Evolutionary conservation across 805 yeast species (phyloP), one percentile per base, ranked within the genome.

Genomic region (Nakazawaea populi): DNA sequence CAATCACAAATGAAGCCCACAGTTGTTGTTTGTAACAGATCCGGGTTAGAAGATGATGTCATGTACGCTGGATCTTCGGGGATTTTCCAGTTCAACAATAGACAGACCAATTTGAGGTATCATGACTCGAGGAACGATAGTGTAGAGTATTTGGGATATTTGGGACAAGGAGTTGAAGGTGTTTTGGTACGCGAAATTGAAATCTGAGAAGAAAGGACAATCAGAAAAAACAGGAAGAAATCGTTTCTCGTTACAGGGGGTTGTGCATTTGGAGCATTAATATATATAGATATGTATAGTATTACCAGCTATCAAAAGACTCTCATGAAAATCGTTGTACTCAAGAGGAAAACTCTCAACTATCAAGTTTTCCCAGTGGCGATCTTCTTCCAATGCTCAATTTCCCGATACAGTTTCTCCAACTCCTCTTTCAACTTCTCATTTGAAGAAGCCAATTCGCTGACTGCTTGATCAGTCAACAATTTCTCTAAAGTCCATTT

Each of bases 401-500:
- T 83, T 64, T 91, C 97, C 58, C 96, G 78, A 75, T 92, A 92
- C 12, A 97, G 95, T 63, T 89, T 83, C 58, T 89, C 96, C 60
- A 92, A 77, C 70, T 91, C 97, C 49, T 76, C 78, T 70, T 89
- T 90, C 65, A 92, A 77, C 68, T 89, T 87, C 61, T 89, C 96
- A 71, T 91, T 92, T 11, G 90, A 82, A 41, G 87, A 83, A 48
- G 87, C 80, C 58, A 92, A 77, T 68, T 91, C 96, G 55, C 86
- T 80, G 48, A 90, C 85, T 10, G 92, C 90, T 70, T 92, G 98
- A 66, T 91, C 97, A 37, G 92, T 85, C 56, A 90, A 76, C 55
- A 94, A 76, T 71, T 92, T 92, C 68, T 92, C 97, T 62, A 92
- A 75, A 5, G 97, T 91, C 89, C 96, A 89, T 72, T 94, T 92